These are phyloP conservation scores for Suhomyces sp. DNA, from an alignment of 805 yeast species.

Conservation along the genomic window DNA sequence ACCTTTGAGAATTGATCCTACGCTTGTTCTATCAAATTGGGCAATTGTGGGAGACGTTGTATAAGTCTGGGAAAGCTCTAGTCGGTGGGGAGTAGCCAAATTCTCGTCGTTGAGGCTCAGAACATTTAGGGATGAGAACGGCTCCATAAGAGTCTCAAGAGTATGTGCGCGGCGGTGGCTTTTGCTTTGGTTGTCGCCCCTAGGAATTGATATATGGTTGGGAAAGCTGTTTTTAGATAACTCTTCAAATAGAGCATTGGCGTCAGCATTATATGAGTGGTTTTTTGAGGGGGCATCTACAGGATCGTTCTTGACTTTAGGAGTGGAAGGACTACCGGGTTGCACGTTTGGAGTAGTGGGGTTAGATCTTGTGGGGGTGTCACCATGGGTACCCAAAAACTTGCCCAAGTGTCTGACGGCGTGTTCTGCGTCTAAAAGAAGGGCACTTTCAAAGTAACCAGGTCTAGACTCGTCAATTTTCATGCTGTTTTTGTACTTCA, in stretches of 20 bases:
- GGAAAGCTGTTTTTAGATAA: slow-evolving; percentile 1
- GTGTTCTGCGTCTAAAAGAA: slow-evolving; percentile 49
- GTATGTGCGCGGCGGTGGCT: slow-evolving; percentile 14
- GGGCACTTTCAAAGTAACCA: slow-evolving; percentile 57
- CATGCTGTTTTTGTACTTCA: slow-evolving; percentile 43
- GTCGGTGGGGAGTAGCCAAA: slow-evolving; percentile 7
- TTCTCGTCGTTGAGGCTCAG: slow-evolving; percentile 2
- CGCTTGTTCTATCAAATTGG: slow-evolving; percentile 10
- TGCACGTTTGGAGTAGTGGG: neutral
- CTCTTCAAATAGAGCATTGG: neutral
- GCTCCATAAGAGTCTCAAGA: slow-evolving; percentile 16
- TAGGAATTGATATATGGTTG: neutral
- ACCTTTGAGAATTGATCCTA: slow-evolving; percentile 6
- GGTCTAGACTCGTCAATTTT: slow-evolving; percentile 61
- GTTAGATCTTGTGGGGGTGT: neutral
- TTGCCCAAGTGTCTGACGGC: slow-evolving; percentile 44
- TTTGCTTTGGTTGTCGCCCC: neutral
- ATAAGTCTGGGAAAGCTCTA: slow-evolving; percentile 19
- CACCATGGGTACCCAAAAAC: slow-evolving; percentile 17
- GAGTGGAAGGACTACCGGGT: neutral
- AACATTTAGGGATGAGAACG: slow-evolving; percentile 10
- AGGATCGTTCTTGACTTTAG: neutral
- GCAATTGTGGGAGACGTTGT: slow-evolving; percentile 13
- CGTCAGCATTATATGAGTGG: neutral
- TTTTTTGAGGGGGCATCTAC: neutral